Base-by-base conservation (phyloP, 306 rosid species). In the Prunus mume region DNA sequence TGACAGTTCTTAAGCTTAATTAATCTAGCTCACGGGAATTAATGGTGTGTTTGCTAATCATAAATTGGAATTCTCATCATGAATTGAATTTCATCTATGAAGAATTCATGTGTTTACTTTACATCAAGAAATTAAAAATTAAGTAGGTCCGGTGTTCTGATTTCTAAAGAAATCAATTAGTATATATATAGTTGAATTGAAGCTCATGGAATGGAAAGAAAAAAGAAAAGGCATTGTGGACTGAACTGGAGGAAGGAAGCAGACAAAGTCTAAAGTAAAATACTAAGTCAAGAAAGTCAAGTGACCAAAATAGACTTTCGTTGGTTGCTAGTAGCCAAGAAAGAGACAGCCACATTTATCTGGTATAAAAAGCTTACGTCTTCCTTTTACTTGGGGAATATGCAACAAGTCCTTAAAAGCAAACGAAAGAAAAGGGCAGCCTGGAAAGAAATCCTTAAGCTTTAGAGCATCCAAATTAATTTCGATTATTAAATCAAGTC, bases 141-240 rank as follows among this genome's bases (percentile, higher is more conserved):
- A 32, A 32, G 7, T 32, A 32, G 1, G 0, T 0, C 1, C 1
- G 0, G 0, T 34, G 6, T 34, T 34, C 8, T 32, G 4, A 32
- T 32, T 32, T 32, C 1, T 4, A 0, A 4, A 34, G 0, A 34
- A 6, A 34, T 34, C 1, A 34, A 34, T 8, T 34, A 34, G 41
- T 34, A 1, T 5, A 5, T 34, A 5, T 32, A 51, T 28, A 30
- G 14, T 51, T 71, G n/a, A 52, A n/a, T 51, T 71, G n/a, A 52
- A n/a, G 43, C 28, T 54, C 9, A 54, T 19, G 13, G 14, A 45
- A 47, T 24, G 46, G 22, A 28, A 22, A 55, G 13, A 20, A 41
- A 30, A 47, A 46, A 13, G 9, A 17, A n/a, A 50, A 13, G 38
- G 73, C 50, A 69, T 28, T 69, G 73, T 50, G 61, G 32, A 17